phyloP scores from a whole-genome alignment of 176 grass and related monocot genomes.

The Juncus effusus region DNA sequence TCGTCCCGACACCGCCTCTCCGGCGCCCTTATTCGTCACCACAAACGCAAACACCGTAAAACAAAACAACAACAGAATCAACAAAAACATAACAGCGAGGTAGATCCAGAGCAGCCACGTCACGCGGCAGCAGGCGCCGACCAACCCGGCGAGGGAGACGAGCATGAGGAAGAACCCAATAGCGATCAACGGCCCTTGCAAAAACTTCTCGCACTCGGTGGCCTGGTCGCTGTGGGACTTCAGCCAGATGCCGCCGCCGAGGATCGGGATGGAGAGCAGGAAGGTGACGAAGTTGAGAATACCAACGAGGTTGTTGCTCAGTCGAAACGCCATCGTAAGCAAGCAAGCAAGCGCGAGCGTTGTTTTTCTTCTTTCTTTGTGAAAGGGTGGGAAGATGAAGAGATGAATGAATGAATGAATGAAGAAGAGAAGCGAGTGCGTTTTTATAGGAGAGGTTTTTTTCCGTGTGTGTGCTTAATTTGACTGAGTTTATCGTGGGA shows the following conservation, averaged over 20 bases:
- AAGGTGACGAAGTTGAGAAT: slow-evolving; percentile 71
- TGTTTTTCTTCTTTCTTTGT: neutral
- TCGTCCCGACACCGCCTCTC: slow-evolving; percentile 41
- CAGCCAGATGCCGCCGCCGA: slow-evolving; percentile 79
- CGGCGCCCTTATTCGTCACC: slow-evolving; percentile 75
- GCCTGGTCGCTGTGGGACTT: slow-evolving; percentile 34
- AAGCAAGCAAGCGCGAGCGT: neutral
- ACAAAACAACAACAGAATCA: slow-evolving; percentile 62
- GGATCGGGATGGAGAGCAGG: slow-evolving; percentile 74
- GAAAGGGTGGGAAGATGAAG: neutral
- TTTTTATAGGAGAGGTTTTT: neutral
- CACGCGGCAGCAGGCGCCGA: slow-evolving; percentile 80
- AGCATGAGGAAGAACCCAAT: slow-evolving; percentile 58
- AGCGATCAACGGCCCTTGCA: slow-evolving; percentile 48
- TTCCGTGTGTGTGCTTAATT: too few species aligned
- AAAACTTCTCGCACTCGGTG: slow-evolving; percentile 85
- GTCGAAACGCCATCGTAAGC: slow-evolving; percentile 48
- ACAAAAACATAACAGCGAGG: slow-evolving; percentile 80
- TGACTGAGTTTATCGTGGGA: too few species aligned
- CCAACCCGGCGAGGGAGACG: slow-evolving; percentile 61
- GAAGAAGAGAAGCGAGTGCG: neutral
- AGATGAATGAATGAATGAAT: neutral
- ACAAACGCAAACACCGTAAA: slow-evolving; percentile 83
- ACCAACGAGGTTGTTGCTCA: slow-evolving; percentile 89
- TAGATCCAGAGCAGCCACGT: slow-evolving; percentile 87